Conservation (phyloP, 345 rosid genomes). For the Erysimum cheiranthoides region DNA sequence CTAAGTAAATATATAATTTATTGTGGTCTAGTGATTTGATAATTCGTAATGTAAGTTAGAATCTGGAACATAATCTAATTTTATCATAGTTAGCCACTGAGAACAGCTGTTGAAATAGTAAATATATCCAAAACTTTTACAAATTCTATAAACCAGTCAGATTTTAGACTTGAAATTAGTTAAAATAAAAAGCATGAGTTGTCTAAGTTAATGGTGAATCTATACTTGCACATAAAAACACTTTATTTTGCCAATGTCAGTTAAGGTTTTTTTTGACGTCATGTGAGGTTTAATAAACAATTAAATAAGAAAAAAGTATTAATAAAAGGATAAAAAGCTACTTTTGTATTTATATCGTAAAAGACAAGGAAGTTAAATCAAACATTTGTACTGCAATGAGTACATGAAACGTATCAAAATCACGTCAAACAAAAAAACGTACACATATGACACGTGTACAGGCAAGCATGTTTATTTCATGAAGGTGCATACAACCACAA, state of each 20-base stretch:
- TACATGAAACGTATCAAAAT: background rate
- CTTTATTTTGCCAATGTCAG: no score
- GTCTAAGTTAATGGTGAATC: no score
- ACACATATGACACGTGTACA: background rate
- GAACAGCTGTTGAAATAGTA: background rate
- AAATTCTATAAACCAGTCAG: background rate
- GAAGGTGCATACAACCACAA: slow-evolving; percentile 11
- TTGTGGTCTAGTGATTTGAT: background rate
- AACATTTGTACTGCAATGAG: background rate
- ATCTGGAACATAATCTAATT: background rate
- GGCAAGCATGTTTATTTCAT: slow-evolving; percentile 17
- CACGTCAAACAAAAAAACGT: background rate
- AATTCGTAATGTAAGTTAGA: background rate
- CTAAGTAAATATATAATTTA: background rate
- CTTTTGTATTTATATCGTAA: background rate
- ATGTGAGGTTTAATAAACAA: background rate
- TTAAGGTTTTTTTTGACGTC: background rate
- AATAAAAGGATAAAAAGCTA: background rate
- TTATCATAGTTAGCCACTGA: background rate
- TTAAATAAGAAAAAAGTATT: background rate
- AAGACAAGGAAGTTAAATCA: background rate
- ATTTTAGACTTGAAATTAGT: no score
- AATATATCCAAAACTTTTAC: background rate
- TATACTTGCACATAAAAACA: no score
- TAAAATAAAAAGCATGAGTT: no score